A percentile compares a stretch with the other conserved stretches of the same genome.
These are phyloP conservation scores for Puccinia brachypodii DNA, from an alignment of 1,284 basidiomycete species.

Conservation along the genomic window DNA sequence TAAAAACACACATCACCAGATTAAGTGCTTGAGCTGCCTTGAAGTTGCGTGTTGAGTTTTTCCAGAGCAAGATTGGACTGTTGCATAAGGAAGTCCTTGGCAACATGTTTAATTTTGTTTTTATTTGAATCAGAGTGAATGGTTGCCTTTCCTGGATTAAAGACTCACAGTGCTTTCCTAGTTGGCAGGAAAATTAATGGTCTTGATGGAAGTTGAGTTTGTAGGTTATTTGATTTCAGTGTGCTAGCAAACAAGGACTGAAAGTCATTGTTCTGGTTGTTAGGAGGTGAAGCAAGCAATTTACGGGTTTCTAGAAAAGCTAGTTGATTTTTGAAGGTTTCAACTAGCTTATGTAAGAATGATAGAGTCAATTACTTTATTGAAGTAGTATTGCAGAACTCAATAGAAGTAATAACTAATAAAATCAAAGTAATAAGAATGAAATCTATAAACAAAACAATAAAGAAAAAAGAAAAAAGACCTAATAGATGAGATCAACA, in stretches of 20 bases:
- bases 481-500: too few relatives aligned
- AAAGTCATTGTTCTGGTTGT: background rate
- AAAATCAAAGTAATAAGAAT: too few relatives aligned
- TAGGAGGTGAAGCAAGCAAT: background rate
- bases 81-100: background rate
- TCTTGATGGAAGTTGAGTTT: too few relatives aligned
- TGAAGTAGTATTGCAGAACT: too few relatives aligned
- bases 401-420: too few relatives aligned
- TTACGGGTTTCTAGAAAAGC: background rate
- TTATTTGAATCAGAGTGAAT: background rate
- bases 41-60: background rate
- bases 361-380: too few relatives aligned
- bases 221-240: too few relatives aligned
- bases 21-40: background rate
- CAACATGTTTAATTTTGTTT: background rate
- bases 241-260: too few relatives aligned
- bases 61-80: background rate
- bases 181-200: background rate
- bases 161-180: background rate
- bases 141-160: background rate
- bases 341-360: too few relatives aligned
- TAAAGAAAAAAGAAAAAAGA: too few relatives aligned
- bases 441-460: too few relatives aligned
- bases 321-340: background rate
- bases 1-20: background rate